These are phyloP conservation scores for Cryphonectria radicalis DNA, from an alignment of 2,329 filamentous ascomycete species.

Conservation along the genomic window DNA sequence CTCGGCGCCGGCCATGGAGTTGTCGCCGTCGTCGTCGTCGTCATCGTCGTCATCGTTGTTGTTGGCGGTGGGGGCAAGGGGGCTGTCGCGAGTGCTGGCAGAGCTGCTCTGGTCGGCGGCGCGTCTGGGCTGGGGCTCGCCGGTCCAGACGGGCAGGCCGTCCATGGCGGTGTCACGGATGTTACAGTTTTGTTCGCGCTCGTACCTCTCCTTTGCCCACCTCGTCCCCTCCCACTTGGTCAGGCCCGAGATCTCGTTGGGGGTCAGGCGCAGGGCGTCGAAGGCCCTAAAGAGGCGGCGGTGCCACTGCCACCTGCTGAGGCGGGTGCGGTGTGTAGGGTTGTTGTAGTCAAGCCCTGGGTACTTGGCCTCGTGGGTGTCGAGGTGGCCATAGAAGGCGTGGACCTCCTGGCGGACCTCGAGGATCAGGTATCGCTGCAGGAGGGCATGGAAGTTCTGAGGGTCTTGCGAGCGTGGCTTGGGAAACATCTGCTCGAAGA, in stretches of 20 bases:
- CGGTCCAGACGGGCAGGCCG: slow-evolving; percentile 63
- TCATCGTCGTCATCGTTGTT: too few species aligned
- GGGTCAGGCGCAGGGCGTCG: slow-evolving; percentile 69
- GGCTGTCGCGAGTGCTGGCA: slow-evolving; percentile 16
- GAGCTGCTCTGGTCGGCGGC: slow-evolving; percentile 7
- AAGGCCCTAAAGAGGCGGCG: slow-evolving; percentile 77
- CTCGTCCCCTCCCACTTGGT: slow-evolving; percentile 84
- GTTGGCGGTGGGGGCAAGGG: neutral
- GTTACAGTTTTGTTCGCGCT: slow-evolving; percentile 71
- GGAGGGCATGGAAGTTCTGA: slow-evolving; percentile 70
- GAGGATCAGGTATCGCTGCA: slow-evolving; percentile 72
- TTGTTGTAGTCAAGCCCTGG: slow-evolving; percentile 80
- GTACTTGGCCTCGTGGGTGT: slow-evolving; percentile 80
- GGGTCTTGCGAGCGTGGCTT: slow-evolving; percentile 70
- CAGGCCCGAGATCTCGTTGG: slow-evolving; percentile 69
- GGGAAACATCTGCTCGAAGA: slow-evolving; percentile 76
- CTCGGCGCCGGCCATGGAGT: slow-evolving; percentile 28
- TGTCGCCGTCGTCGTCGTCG: neutral
- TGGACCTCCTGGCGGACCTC: slow-evolving; percentile 81
- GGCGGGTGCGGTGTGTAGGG: slow-evolving; percentile 74
- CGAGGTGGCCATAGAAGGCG: slow-evolving; percentile 78
- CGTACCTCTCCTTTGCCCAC: slow-evolving; percentile 81
- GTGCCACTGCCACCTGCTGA: slow-evolving; percentile 78
- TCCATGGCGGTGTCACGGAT: slow-evolving; percentile 75
- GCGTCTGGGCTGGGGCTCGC: slow-evolving; percentile 15